Conservation (phyloP, 345 rosid genomes). For the Boechera stricta region DNA sequence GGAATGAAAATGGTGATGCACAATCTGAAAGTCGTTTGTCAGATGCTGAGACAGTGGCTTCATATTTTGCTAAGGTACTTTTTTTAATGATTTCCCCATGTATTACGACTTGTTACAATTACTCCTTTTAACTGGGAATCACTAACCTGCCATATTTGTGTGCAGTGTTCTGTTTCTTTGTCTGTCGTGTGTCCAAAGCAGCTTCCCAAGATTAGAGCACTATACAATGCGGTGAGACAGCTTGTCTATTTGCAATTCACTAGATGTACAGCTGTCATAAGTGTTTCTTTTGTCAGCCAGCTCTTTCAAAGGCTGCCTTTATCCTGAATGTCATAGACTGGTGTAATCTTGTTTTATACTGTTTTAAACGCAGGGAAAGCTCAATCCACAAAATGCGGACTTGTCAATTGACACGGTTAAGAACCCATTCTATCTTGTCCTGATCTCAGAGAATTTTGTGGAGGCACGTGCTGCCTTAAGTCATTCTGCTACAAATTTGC, state of each 20-base stretch:
- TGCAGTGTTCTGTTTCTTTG: constrained; percentile 83
- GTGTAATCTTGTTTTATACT: constrained; percentile 22
- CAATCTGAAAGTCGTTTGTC: constrained; percentile 72
- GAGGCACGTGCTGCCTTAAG: constrained; percentile 93
- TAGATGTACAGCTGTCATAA: constrained; percentile 11
- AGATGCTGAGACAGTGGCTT: constrained; percentile 91
- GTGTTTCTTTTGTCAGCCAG: constrained; percentile 24
- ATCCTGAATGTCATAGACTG: constrained; percentile 28
- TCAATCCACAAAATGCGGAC: constrained; percentile 67
- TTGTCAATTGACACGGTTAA: constrained; percentile 67
- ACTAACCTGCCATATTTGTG: constrained; percentile 42
- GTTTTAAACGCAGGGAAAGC: constrained; percentile 69
- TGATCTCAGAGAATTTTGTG: constrained; percentile 86
- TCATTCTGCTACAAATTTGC: constrained; percentile 68
- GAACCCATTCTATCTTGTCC: constrained; percentile 80
- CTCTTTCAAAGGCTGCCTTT: constrained; percentile 22
- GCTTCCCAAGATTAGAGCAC: constrained; percentile 81
- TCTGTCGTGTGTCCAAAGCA: constrained; percentile 91
- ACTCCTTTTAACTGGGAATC: constrained; percentile 20
- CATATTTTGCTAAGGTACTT: constrained; percentile 71
- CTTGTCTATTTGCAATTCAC: constrained; percentile 8
- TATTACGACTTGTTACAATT: constrained; percentile 11
- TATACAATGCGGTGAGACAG: constrained; percentile 81
- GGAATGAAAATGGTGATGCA: constrained; percentile 61
- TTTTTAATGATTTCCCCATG: constrained; percentile 17